Evolutionary conservation across 2,329 filamentous ascomycete species (phyloP), one percentile per base, ranked within the genome.

Genomic region (Pestalotiopsis fici): DNA sequence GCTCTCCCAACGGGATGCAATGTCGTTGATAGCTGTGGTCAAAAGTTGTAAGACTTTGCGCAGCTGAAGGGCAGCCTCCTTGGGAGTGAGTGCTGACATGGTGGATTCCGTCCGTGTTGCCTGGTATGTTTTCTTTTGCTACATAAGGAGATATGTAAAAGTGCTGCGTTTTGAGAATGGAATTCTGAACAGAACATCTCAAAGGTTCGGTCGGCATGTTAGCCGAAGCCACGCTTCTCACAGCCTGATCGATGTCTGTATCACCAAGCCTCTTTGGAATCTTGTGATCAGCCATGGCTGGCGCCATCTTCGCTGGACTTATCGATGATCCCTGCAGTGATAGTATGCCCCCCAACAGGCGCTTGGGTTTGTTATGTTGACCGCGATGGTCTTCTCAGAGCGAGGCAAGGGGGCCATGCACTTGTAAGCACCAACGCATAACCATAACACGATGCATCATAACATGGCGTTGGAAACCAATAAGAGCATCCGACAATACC

Each of bases 281-380:
- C 43, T 18, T n/a, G 43, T 50, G 43, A 21, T 50, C 18, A 18
- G 43, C 18, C 43, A 6, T 50, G 43, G 43, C 43, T 50, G 43
- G 5, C 43, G 43, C 4, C 43, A 50, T 50, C 43, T 50, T 7
- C 7, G 18, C 43, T 35, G 15, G 3, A 9, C 43, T 50, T n/a
- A 7, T 69, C 68, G 57, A 71, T 54, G 18, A 50, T 18, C 43
- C 5, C 43, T 50, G 43, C 18, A 50, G 7, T n/a, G 18, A 21
- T n/a, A n/a, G 4, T 21, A 18, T 50, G 18, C 7, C 13, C 43
- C 18, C 31, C 31, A 1, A 11, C 31, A 11, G n/a, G n/a, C n/a
- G 31, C 31, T 35, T 35, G 31, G 4, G 43, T 15, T n/a, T 7
- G n/a, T 18, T 50, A 7, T 50, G 43, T 9, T 9, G 43, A 21